These are phyloP conservation scores for Leucosporidium yakuticum DNA, from an alignment of 768 basidiomycete species.

Conservation along the genomic window DNA sequence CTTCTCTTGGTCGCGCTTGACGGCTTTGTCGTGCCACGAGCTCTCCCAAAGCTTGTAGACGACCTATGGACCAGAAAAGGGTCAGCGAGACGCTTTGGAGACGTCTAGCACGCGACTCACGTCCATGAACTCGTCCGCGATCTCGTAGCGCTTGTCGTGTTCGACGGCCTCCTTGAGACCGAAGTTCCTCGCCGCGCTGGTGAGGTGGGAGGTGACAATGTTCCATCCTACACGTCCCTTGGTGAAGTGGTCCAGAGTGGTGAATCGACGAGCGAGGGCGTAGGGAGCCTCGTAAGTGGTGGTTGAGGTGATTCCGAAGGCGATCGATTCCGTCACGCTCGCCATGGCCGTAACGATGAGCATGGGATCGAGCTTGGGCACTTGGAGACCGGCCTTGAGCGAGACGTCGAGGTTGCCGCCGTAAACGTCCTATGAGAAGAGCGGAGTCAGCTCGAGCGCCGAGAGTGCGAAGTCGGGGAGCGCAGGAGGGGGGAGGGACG, in stretches of 20 bases:
- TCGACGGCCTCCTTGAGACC: conserved; percentile 5
- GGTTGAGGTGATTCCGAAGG: conserved; percentile 9
- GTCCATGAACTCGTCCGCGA: conserved; percentile 3
- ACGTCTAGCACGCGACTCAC: neutral
- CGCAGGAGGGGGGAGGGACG: too few species aligned
- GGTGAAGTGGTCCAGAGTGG: conserved; percentile 18
- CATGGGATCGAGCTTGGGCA: neutral
- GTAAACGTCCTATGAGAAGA: neutral
- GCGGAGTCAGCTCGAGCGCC: too few species aligned
- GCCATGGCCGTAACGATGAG: neutral
- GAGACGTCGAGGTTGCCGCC: neutral
- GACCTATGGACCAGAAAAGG: neutral
- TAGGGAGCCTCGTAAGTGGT: conserved; percentile 12
- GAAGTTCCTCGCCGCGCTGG: conserved; percentile 5
- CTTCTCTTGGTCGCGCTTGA: neutral
- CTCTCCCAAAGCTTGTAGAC: conserved; percentile 20
- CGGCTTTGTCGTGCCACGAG: conserved; percentile 16
- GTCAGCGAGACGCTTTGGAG: too few species aligned
- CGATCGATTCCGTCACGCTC: conserved; percentile 5
- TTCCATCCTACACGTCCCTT: conserved; percentile 8
- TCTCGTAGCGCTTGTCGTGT: conserved; percentile 16
- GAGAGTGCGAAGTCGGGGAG: too few species aligned
- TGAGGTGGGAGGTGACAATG: conserved; percentile 8
- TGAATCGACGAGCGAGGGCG: conserved; percentile 13
- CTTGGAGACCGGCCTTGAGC: neutral